These are phyloP conservation scores for Mucor mucedo DNA, from an alignment of 371 early-diverging fungal genomes.

Conservation along the genomic window DNA sequence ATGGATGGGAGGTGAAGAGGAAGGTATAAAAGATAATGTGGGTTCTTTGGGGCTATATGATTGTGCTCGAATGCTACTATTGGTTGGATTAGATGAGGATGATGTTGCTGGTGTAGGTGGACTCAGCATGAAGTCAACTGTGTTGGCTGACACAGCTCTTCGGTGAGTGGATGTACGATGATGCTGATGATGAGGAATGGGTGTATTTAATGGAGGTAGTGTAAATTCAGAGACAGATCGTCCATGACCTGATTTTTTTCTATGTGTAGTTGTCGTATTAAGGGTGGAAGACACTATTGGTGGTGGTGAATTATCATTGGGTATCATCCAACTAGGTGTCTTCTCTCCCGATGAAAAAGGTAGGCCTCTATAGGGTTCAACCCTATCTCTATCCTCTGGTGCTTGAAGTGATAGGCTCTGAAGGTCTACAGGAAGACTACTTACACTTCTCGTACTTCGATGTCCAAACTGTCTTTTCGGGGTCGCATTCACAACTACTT, in stretches of 20 bases:
- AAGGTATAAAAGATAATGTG: neutral
- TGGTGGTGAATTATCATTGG: conserved; percentile 9
- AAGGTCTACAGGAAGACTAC: conserved; percentile 29
- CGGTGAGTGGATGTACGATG: conserved; percentile 22
- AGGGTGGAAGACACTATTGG: neutral
- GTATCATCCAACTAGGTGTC: conserved; percentile 29
- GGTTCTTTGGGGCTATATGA: conserved; percentile 31
- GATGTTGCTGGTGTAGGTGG: conserved; percentile 1
- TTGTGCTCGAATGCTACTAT: conserved; percentile 12
- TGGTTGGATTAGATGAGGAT: too few species aligned
- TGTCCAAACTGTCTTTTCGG: conserved; percentile 24
- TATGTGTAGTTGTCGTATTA: conserved; percentile 5
- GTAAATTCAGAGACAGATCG: conserved; percentile 30
- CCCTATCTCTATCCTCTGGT: conserved; percentile 11
- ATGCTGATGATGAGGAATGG: neutral
- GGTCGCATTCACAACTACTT: neutral
- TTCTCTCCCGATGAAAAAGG: conserved; percentile 18
- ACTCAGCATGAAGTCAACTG: conserved; percentile 25
- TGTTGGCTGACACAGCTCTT: conserved; percentile 32
- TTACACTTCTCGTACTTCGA: conserved; percentile 23
- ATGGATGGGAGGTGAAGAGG: neutral
- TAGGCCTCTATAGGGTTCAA: conserved; percentile 15
- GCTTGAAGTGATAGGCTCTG: conserved; percentile 27
- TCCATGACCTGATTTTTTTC: conserved; percentile 29
- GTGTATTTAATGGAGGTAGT: conserved; percentile 14